phyloP scores from a whole-genome alignment of 2,329 filamentous ascomycete genomes.

The Colletotrichum echinochloae region DNA sequence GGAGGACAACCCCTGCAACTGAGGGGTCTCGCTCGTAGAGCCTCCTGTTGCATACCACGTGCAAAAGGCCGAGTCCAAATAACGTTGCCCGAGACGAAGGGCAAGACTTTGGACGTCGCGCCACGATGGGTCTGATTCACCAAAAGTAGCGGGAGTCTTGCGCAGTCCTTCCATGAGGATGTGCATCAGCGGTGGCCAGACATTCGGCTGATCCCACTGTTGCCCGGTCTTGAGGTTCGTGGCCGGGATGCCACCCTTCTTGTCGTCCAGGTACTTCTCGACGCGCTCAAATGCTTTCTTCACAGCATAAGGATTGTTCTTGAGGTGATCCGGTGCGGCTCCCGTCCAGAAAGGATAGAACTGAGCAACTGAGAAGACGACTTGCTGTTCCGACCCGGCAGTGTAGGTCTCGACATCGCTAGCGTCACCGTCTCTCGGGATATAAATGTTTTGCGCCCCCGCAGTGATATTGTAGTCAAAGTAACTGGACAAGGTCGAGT shows the following conservation, averaged over 20 bases:
- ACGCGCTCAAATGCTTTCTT: slow-evolving; percentile 66
- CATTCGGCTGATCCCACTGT: slow-evolving; percentile 79
- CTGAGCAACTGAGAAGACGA: slow-evolving; percentile 69
- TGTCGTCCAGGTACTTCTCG: slow-evolving; percentile 61
- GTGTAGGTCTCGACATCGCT: slow-evolving; percentile 54
- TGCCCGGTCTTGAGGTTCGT: slow-evolving; percentile 71
- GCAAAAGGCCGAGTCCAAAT: slow-evolving; percentile 76
- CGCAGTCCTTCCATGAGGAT: slow-evolving; percentile 72
- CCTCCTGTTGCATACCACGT: slow-evolving; percentile 78
- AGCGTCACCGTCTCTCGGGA: slow-evolving; percentile 61
- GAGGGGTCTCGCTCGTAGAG: slow-evolving; percentile 64
- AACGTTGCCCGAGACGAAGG: slow-evolving; percentile 71
- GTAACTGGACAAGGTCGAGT: slow-evolving; percentile 70
- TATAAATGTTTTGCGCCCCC: slow-evolving; percentile 65
- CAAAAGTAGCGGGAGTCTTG: slow-evolving; percentile 69
- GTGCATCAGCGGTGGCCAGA: slow-evolving; percentile 77
- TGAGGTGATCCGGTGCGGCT: slow-evolving; percentile 68
- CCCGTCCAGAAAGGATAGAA: slow-evolving; percentile 79
- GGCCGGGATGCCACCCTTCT: slow-evolving; percentile 69
- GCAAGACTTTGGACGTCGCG: slow-evolving; percentile 66
- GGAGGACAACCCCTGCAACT: slow-evolving; percentile 59
- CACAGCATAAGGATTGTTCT: slow-evolving; percentile 69
- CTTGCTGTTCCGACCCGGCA: slow-evolving; percentile 66
- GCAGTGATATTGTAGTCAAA: slow-evolving; percentile 78
- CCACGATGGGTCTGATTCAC: slow-evolving; percentile 65